phyloP scores from a whole-genome alignment of 1,284 basidiomycete genomes.

The Hemileia vastatrix region DNA sequence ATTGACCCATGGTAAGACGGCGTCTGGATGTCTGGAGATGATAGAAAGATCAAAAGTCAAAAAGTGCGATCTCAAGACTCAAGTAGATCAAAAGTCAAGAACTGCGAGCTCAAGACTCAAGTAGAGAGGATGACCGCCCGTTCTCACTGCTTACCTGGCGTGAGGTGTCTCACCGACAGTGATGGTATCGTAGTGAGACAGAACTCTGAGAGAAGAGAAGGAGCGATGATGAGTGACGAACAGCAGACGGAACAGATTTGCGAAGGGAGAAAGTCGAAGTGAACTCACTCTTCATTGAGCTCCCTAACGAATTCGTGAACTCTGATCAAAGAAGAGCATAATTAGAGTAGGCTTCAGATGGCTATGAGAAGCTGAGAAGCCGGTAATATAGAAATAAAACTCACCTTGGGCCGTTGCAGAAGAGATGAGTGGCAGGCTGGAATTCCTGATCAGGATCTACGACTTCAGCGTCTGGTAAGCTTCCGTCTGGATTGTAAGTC shows the following conservation, averaged over 20 bases:
- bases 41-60: constrained; percentile 47
- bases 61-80: too few relatives aligned
- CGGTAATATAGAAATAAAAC: too few relatives aligned
- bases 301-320: constrained; percentile 62
- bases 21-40: constrained; percentile 1
- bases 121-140: too few relatives aligned
- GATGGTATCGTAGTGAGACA: constrained; percentile 48
- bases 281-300: constrained; percentile 56
- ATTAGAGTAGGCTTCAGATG: constrained; percentile 51
- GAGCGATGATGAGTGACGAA: constrained; percentile 25
- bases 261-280: constrained; percentile 48
- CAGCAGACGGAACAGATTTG: constrained; percentile 19
- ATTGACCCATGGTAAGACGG: too few relatives aligned
- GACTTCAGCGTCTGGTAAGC: constrained; percentile 58
- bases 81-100: too few relatives aligned
- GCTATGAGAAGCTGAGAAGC: constrained; percentile 47
- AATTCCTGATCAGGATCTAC: constrained; percentile 51
- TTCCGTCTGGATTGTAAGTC: too few relatives aligned
- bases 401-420: constrained; percentile 29
- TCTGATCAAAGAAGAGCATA: constrained; percentile 48
- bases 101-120: neutral
- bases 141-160: too few relatives aligned
- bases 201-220: constrained; percentile 23
- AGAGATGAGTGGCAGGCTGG: constrained; percentile 52
- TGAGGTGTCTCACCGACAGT: constrained; percentile 61